Percentiles rank a stretch among this genome's conserved stretches.
phyloP scores from a whole-genome alignment of 2,329 filamentous ascomycete genomes.

The Aspergillus nomiae region DNA sequence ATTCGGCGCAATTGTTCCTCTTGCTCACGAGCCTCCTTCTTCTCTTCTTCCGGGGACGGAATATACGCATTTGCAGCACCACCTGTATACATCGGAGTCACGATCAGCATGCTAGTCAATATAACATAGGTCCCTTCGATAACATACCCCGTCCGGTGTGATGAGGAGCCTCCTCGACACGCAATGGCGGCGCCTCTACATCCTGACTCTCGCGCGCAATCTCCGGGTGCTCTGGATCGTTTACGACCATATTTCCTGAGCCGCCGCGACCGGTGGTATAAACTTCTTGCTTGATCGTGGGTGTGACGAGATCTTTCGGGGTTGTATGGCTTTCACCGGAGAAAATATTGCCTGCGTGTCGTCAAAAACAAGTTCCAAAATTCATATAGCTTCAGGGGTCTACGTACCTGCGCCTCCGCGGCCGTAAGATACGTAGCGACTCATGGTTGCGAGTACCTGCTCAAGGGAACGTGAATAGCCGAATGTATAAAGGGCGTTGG shows the following conservation, averaged over 20 bases:
- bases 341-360: slow-evolving; percentile 61
- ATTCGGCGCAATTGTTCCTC: slow-evolving; percentile 35
- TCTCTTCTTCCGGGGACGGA: slow-evolving; percentile 27
- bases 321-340: slow-evolving; percentile 54
- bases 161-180: slow-evolving; percentile 42
- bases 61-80: slow-evolving; percentile 40
- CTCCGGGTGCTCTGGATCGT: slow-evolving; percentile 65
- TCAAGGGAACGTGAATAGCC: background rate
- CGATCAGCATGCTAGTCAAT: background rate
- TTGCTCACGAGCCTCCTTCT: slow-evolving; percentile 32
- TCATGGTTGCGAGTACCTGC: slow-evolving; percentile 17
- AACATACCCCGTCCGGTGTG: slow-evolving; percentile 47
- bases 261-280: slow-evolving; percentile 91
- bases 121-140: background rate
- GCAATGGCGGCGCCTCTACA: slow-evolving; percentile 60
- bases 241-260: slow-evolving; percentile 82
- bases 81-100: slow-evolving; percentile 23
- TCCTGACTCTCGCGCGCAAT: slow-evolving; percentile 80
- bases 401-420: slow-evolving; percentile 70
- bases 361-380: background rate
- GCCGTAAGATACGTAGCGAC: slow-evolving; percentile 61
- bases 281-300: slow-evolving; percentile 76
- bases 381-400: slow-evolving; percentile 15
- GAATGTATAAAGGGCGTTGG: background rate
- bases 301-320: slow-evolving; percentile 73